Evolutionary conservation across 345 rosid species (phyloP).

Genomic region (Populus alba): DNA sequence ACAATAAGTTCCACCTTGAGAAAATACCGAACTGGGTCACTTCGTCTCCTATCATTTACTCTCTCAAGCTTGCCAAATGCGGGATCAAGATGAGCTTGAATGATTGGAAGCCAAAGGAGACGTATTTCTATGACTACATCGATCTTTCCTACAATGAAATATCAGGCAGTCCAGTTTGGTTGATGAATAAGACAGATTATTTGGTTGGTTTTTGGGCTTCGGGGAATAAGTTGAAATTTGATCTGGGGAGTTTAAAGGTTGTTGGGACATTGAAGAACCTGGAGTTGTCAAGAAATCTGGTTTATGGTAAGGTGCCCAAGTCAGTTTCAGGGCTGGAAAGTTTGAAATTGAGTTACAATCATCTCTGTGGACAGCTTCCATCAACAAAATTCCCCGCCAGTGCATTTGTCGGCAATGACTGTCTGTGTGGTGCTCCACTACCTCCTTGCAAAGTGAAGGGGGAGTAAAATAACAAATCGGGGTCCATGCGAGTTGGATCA

Average conservation of each 20-base stretch:
- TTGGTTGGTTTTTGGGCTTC: slow-evolving; percentile 53
- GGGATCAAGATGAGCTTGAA: slow-evolving; percentile 59
- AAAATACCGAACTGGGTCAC: slow-evolving; percentile 76
- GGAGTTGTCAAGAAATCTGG: slow-evolving; percentile 57
- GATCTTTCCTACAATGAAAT: slow-evolving; percentile 66
- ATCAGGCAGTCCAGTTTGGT: slow-evolving; percentile 47
- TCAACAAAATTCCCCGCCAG: slow-evolving; percentile 1
- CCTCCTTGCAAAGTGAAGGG: slow-evolving; percentile 12
- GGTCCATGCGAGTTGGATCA: too few relatives aligned
- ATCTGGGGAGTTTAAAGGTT: slow-evolving; percentile 22
- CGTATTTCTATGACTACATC: slow-evolving; percentile 68
- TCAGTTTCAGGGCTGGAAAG: slow-evolving; percentile 39
- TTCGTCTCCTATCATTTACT: slow-evolving; percentile 62
- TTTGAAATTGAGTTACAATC: slow-evolving; percentile 55
- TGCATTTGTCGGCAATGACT: slow-evolving; percentile 35
- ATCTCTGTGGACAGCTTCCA: slow-evolving; percentile 71
- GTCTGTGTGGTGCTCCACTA: slow-evolving; percentile 60
- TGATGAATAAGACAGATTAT: slow-evolving; percentile 57
- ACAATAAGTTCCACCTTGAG: slow-evolving; percentile 52
- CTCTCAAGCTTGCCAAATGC: slow-evolving; percentile 67
- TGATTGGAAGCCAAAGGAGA: slow-evolving; percentile 58
- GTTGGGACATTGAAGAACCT: slow-evolving; percentile 42
- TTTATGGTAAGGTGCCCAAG: slow-evolving; percentile 54
- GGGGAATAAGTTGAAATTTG: slow-evolving; percentile 41
- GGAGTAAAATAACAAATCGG: too few relatives aligned